Conservation (phyloP, 2,329 filamentous ascomycete genomes). For the Arthrobotrys sinensis region DNA sequence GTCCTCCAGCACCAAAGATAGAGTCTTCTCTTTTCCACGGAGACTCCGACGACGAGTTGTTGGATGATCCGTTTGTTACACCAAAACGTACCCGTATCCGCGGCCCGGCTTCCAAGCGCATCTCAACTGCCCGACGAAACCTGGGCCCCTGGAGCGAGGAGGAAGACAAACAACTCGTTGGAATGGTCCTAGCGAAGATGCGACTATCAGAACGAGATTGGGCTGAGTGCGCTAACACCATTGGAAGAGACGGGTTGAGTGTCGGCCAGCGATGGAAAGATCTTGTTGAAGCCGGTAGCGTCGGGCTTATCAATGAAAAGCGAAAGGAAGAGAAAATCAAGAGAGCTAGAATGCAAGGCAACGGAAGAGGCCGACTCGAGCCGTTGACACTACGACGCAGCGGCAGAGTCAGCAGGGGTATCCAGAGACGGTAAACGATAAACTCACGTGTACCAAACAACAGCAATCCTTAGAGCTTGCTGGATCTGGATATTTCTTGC, state of each 20-base stretch:
- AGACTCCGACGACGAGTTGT: constrained; percentile 51
- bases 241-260: constrained; percentile 73
- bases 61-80: constrained; percentile 59
- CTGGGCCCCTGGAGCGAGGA: constrained; percentile 73
- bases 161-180: constrained; percentile 77
- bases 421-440: constrained; percentile 40
- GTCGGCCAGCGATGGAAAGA: constrained; percentile 77
- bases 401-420: constrained; percentile 44
- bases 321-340: constrained; percentile 59
- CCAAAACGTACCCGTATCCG: constrained; percentile 55
- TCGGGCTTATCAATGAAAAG: constrained; percentile 59
- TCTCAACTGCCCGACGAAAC: constrained; percentile 47
- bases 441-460: constrained; percentile 13
- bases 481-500: constrained; percentile 26
- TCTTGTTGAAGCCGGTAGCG: constrained; percentile 69
- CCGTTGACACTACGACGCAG: constrained; percentile 40
- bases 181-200: constrained; percentile 78
- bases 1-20: constrained; percentile 52
- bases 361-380: constrained; percentile 54
- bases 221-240: constrained; percentile 77
- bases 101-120: constrained; percentile 53
- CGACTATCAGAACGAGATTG: constrained; percentile 77
- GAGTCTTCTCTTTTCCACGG: constrained; percentile 54
- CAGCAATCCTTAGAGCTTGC: neutral
- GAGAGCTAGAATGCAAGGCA: constrained; percentile 55